phyloP scores from a whole-genome alignment of 2,329 filamentous ascomycete genomes.

The Paecilomyces variotii region DNA sequence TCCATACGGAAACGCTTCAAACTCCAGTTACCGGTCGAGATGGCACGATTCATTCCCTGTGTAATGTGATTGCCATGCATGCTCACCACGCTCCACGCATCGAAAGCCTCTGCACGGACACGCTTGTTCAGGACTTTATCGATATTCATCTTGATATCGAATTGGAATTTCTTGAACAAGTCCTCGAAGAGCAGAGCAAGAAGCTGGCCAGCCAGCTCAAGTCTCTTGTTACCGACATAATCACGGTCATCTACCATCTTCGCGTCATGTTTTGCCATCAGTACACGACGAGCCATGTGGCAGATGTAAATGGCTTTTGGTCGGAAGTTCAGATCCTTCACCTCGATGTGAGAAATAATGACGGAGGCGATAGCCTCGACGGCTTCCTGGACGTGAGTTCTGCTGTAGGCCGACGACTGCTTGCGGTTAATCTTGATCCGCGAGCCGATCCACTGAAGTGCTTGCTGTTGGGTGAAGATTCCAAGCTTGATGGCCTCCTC shows the following conservation, averaged over 20 bases:
- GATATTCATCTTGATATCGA: slow-evolving; percentile 82
- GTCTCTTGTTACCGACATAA: slow-evolving; percentile 94
- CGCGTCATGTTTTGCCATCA: slow-evolving; percentile 87
- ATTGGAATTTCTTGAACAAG: slow-evolving; percentile 90
- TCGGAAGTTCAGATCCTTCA: slow-evolving; percentile 84
- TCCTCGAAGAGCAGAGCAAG: slow-evolving; percentile 93
- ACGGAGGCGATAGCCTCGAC: slow-evolving; percentile 88
- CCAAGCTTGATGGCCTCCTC: slow-evolving; percentile 79
- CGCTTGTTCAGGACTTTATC: slow-evolving; percentile 95
- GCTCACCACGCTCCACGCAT: slow-evolving; percentile 75
- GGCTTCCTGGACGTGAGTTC: slow-evolving; percentile 83
- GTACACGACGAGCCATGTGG: slow-evolving; percentile 91
- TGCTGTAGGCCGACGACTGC: slow-evolving; percentile 50
- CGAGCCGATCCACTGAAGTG: slow-evolving; percentile 81
- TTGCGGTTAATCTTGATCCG: slow-evolving; percentile 79
- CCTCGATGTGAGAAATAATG: slow-evolving; percentile 88
- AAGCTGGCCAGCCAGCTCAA: slow-evolving; percentile 91
- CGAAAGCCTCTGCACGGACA: slow-evolving; percentile 78
- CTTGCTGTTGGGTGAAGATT: slow-evolving; percentile 89
- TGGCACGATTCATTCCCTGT: slow-evolving; percentile 86
- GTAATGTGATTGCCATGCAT: slow-evolving; percentile 84
- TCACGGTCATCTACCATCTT: slow-evolving; percentile 91
- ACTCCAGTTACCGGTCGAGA: slow-evolving; percentile 96
- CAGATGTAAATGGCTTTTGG: slow-evolving; percentile 96
- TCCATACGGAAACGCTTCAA: slow-evolving; percentile 99